Conservation (phyloP, 1,284 basidiomycete species). For the Ustilago bromivora region DNA sequence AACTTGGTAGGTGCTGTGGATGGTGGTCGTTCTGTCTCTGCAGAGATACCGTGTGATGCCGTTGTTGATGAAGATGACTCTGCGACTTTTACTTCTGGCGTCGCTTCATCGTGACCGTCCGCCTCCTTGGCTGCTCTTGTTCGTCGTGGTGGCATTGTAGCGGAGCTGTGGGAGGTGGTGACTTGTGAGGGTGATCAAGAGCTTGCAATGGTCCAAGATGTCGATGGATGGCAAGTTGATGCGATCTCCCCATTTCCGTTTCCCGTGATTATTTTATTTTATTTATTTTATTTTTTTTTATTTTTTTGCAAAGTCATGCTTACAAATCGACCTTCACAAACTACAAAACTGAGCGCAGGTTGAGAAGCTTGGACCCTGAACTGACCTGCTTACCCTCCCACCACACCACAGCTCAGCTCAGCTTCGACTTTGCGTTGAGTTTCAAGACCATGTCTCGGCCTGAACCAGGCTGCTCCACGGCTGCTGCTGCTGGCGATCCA, state of each 20-base stretch:
- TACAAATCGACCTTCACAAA: not conserved
- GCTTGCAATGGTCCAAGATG: too few relatives aligned
- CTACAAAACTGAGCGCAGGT: not conserved
- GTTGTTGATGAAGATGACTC: not conserved
- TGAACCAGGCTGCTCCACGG: slow-evolving; percentile 10
- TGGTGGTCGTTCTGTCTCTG: not conserved
- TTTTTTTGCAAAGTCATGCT: not conserved
- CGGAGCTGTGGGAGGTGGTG: not conserved
- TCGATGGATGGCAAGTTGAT: too few relatives aligned
- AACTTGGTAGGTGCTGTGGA: slow-evolving; percentile 6
- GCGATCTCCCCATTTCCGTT: slow-evolving; percentile 22
- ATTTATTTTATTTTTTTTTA: too few relatives aligned
- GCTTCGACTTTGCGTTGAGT: not conserved
- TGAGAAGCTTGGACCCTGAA: slow-evolving; percentile 16
- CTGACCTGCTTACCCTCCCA: not conserved
- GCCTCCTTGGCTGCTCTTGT: slow-evolving; percentile 34
- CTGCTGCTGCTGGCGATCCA: not conserved
- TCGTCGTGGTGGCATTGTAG: slow-evolving; percentile 34
- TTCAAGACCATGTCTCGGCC: slow-evolving; percentile 19
- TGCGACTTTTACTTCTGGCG: not conserved
- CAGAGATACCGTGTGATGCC: not conserved
- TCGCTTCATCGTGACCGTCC: not conserved
- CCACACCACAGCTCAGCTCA: not conserved
- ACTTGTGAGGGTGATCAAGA: too few relatives aligned
- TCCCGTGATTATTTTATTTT: not conserved